phyloP scores from a whole-genome alignment of 2,329 filamentous ascomycete genomes.

The Penicillium aurantiogriseum region DNA sequence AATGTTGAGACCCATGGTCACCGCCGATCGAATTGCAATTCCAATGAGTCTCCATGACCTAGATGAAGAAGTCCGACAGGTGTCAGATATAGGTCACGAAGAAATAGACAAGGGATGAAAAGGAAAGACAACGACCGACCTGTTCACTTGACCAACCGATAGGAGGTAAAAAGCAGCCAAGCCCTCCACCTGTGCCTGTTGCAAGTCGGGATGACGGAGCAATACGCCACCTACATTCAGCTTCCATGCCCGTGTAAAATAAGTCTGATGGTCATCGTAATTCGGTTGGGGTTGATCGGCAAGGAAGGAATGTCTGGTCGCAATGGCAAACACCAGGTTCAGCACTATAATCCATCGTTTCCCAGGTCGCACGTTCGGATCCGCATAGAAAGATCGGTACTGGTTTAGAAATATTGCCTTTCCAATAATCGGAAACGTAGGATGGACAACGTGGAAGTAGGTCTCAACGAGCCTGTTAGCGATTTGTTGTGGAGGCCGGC shows the following conservation, averaged over 20 bases:
- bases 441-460: conserved; percentile 43
- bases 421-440: conserved; percentile 44
- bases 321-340: conserved; percentile 47
- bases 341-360: conserved; percentile 44
- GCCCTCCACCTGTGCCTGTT: conserved; percentile 46
- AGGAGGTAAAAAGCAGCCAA: conserved; percentile 44
- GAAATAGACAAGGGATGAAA: no score
- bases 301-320: conserved; percentile 37
- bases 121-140: conserved; percentile 26
- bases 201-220: conserved; percentile 43
- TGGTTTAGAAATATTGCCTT: conserved; percentile 41
- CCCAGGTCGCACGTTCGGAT: conserved; percentile 34
- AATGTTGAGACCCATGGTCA: conserved; percentile 45
- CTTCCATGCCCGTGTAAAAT: conserved; percentile 45
- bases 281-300: conserved; percentile 28
- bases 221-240: conserved; percentile 38
- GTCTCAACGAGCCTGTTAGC: conserved; percentile 42
- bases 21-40: conserved; percentile 42
- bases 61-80: not conserved
- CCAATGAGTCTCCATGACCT: conserved; percentile 46
- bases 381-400: conserved; percentile 38
- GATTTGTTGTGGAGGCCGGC: conserved; percentile 36
- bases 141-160: conserved; percentile 43
- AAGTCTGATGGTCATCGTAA: conserved; percentile 39
- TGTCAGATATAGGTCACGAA: not conserved